phyloP scores from a whole-genome alignment of 2,329 filamentous ascomycete species.

The Fusarium globosum region DNA sequence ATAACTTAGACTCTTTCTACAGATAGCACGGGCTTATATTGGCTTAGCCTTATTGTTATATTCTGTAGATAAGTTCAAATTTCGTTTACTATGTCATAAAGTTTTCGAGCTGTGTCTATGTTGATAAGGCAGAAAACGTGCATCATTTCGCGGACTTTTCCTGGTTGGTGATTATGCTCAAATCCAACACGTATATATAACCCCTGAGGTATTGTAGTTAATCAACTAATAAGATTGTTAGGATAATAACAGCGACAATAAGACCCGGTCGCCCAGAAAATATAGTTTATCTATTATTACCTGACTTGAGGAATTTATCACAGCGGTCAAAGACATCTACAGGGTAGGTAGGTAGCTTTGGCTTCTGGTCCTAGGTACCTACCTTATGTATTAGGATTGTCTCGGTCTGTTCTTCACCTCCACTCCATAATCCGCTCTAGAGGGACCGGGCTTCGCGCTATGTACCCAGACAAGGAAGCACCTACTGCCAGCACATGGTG shows the following conservation, averaged over 20 bases:
- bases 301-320: neutral
- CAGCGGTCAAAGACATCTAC: neutral
- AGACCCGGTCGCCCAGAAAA: neutral
- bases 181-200: neutral
- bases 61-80: neutral
- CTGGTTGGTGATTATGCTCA: neutral
- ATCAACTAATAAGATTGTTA: neutral
- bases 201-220: neutral
- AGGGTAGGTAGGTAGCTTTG: slow-evolving; percentile 12
- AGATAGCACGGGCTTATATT: neutral
- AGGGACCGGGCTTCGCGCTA: neutral
- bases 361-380: too few relatives aligned
- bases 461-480: neutral
- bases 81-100: neutral
- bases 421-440: slow-evolving; percentile 4
- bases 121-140: accelerated
- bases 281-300: neutral
- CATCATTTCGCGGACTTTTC: too few relatives aligned
- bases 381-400: neutral
- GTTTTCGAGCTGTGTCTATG: too few relatives aligned
- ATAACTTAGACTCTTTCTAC: neutral
- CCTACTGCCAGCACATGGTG: neutral
- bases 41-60: neutral
- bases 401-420: slow-evolving; percentile 2
- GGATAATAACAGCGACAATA: neutral